Evolutionary conservation across 305 asterid genomes (phyloP), one percentile per base, ranked within the genome.

Genomic region (Solanum aculeatissimum): DNA sequence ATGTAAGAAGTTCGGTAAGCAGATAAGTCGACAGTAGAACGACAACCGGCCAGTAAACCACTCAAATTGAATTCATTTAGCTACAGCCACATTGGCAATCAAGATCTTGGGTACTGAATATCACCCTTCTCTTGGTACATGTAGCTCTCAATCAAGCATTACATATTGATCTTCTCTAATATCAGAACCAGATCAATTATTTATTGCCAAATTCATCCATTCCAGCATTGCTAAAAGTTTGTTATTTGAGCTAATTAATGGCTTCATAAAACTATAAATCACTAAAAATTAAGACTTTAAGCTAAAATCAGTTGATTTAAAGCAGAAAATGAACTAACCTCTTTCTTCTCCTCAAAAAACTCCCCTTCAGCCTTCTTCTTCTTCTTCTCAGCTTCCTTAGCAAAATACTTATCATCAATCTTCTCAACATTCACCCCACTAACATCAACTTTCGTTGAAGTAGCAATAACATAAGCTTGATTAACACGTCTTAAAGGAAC

Each of bases 341-440:
- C 89, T 49, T 93, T 91, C 8, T 91, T 90, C 0, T 87, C 85
- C 65, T 91, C 96, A 29, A 92, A 91, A 90, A 93, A 93, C 80
- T 92, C 94, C 4, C 19, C 86, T 63, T 92, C 95, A 0, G 92
- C 90, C 88, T 93, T 93, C 85, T 85, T 90, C 15, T 90, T 89
- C 89, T 93, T 92, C 87, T 90, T 91, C 84, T 91, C 94, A 4
- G 82, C 93, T 74, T 87, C 86, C 80, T 91, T 93, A 77, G 87
- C 93, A 11, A 93, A 93, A 86, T 92, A 92, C 85, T 87, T 90
- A 51, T 93, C 95, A 21, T 91, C 96, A 38, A 89, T 89, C 87
- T 93, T 93, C 8, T 89, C 92, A 40, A 87, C 63, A 68, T 87
- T 88, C 1, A 87, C 90, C 2, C 93, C 95, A 68, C 92, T 84